phyloP scores from a whole-genome alignment of 805 yeast species.

The Kuraishia cidri region DNA sequence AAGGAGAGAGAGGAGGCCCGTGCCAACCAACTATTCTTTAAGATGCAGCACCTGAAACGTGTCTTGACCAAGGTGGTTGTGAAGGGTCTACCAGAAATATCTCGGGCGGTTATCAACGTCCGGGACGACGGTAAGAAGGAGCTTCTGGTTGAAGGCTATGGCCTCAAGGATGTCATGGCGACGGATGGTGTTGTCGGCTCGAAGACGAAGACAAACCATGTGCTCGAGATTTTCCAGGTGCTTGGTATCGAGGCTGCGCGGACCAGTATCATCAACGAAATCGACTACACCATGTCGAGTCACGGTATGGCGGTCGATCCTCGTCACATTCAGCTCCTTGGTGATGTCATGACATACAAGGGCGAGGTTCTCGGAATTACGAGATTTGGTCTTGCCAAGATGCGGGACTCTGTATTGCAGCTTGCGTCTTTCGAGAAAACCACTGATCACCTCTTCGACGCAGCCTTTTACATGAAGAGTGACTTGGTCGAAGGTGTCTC shows the following conservation, averaged over 20 bases:
- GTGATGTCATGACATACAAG: conserved; percentile 98
- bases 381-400: conserved; percentile 93
- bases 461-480: conserved; percentile 94
- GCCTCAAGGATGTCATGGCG: conserved; percentile 91
- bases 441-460: conserved; percentile 96
- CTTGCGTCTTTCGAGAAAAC: conserved; percentile 97
- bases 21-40: conserved; percentile 58
- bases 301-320: conserved; percentile 99
- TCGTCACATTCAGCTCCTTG: conserved; percentile 94
- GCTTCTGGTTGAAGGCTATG: conserved; percentile 95
- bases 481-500: conserved; percentile 96
- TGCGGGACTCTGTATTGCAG: conserved; percentile 97
- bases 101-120: conserved; percentile 95
- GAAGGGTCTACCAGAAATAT: conserved; percentile 84
- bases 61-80: conserved; percentile 82
- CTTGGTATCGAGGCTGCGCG: conserved; percentile 98
- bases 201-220: conserved; percentile 84
- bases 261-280: conserved; percentile 84
- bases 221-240: conserved; percentile 80
- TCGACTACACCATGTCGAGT: conserved; percentile 95
- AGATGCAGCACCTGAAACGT: conserved; percentile 85
- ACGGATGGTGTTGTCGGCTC: conserved; percentile 94
- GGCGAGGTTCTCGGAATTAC: conserved; percentile 98
- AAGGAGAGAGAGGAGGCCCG: conserved; percentile 24
- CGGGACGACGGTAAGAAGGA: conserved; percentile 82